Evolutionary conservation across 202 grass and related monocot genomes (phyloP).

Genomic region (Bolboschoenoplectus hybrid): DNA sequence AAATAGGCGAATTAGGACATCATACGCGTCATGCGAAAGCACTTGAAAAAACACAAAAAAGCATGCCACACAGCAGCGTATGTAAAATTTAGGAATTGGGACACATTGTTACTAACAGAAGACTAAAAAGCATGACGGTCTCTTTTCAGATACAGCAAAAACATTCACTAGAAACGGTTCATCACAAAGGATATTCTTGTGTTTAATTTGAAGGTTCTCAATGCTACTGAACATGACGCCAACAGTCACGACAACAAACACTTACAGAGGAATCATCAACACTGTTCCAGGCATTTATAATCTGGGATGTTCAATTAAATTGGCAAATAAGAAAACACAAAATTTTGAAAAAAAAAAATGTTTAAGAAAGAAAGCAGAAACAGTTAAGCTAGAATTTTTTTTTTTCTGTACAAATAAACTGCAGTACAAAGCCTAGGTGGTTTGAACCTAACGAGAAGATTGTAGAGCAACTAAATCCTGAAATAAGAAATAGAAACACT

Average conservation of each 20-base stretch:
- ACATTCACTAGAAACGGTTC: too few relatives aligned
- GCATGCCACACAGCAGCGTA: too few relatives aligned
- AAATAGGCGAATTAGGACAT: too few relatives aligned
- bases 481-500: slow-evolving; percentile 1
- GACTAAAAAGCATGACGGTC: too few relatives aligned
- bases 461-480: slow-evolving; percentile 10
- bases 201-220: slow-evolving; percentile 12
- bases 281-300: slow-evolving; percentile 24
- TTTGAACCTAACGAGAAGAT: slow-evolving; percentile 30
- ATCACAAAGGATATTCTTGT: background rate
- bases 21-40: too few relatives aligned
- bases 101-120: too few relatives aligned
- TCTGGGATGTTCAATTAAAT: slow-evolving; percentile 28
- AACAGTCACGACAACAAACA: background rate
- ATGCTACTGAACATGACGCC: background rate
- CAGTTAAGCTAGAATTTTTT: slow-evolving; percentile 12
- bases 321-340: slow-evolving; percentile 17
- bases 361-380: slow-evolving; percentile 1
- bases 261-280: background rate
- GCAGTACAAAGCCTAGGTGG: slow-evolving; percentile 28
- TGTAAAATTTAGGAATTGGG: too few relatives aligned
- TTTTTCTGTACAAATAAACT: slow-evolving; percentile 37
- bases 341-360: slow-evolving; percentile 25
- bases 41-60: too few relatives aligned
- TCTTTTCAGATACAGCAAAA: too few relatives aligned